A percentile compares a stretch with the other conserved stretches of the same genome.
phyloP scores from a whole-genome alignment of 768 basidiomycete genomes.

The Lenzites betulinus region DNA sequence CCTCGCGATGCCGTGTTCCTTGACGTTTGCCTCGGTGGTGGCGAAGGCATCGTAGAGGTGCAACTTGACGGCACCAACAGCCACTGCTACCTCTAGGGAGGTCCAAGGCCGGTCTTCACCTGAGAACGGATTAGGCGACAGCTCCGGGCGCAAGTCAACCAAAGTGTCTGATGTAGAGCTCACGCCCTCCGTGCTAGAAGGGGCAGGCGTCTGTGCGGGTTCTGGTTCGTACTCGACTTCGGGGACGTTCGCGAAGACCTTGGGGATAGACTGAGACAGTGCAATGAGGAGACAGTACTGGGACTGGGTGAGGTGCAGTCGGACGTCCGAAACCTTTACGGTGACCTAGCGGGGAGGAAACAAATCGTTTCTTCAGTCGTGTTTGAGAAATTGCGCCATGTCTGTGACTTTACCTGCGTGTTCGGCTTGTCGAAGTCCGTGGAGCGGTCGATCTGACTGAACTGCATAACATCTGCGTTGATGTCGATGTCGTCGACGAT shows the following conservation, averaged over 20 bases:
- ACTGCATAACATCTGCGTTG: slow-evolving; percentile 66
- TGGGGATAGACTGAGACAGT: slow-evolving; percentile 68
- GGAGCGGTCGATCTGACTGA: slow-evolving; percentile 52
- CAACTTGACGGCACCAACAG: slow-evolving; percentile 70
- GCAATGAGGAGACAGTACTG: slow-evolving; percentile 77
- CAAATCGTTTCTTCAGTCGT: neutral
- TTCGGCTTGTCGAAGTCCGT: slow-evolving; percentile 61
- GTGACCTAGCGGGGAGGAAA: slow-evolving; percentile 48
- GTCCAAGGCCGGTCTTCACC: slow-evolving; percentile 51
- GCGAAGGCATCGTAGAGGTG: slow-evolving; percentile 82
- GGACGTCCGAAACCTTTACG: slow-evolving; percentile 80
- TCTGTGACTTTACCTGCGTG: slow-evolving; percentile 55
- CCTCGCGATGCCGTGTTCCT: slow-evolving; percentile 79
- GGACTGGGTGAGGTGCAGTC: slow-evolving; percentile 77
- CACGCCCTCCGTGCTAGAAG: slow-evolving; percentile 12
- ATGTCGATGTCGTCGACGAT: slow-evolving; percentile 92
- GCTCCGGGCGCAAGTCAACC: slow-evolving; percentile 59
- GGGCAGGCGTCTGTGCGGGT: slow-evolving; percentile 4
- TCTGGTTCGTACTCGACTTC: slow-evolving; percentile 32
- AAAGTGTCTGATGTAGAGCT: slow-evolving; percentile 21
- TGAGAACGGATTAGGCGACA: slow-evolving; percentile 37
- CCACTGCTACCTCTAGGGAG: slow-evolving; percentile 71
- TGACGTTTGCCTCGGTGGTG: slow-evolving; percentile 54
- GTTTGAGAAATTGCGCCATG: neutral
- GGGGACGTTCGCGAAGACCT: slow-evolving; percentile 53